These are phyloP conservation scores for Scenedesmus sp. DNA, from an alignment of 163 green algal species.

Conservation along the genomic window DNA sequence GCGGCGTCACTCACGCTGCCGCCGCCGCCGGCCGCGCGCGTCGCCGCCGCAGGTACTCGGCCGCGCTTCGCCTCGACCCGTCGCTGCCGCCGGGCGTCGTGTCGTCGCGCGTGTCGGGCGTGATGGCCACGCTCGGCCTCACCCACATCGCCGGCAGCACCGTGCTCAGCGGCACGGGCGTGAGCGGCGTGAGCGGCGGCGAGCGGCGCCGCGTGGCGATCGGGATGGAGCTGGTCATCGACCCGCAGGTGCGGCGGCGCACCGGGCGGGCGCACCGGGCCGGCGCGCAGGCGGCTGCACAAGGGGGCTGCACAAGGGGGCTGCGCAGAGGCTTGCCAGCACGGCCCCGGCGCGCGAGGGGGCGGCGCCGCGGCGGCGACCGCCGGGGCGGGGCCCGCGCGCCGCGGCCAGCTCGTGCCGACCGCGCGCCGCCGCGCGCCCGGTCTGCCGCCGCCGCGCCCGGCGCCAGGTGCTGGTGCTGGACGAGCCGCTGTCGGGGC, in stretches of 20 bases:
- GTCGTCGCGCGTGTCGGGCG: slow-evolving; percentile 22
- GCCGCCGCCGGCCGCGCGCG: neutral
- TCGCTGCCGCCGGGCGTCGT: slow-evolving; percentile 19
- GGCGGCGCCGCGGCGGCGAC: too few species aligned
- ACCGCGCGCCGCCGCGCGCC: too few species aligned
- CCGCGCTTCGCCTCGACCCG: slow-evolving; percentile 48
- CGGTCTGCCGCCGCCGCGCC: too few species aligned
- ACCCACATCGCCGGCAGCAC: slow-evolving; percentile 21
- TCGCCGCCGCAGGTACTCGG: slow-evolving; percentile 41
- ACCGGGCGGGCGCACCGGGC: neutral
- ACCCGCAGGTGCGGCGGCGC: slow-evolving; percentile 52
- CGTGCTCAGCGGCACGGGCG: slow-evolving; percentile 37
- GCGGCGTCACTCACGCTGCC: neutral
- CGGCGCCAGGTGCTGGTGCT: slow-evolving; percentile 45
- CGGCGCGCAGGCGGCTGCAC: slow-evolving; percentile 66
- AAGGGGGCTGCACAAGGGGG: slow-evolving; percentile 56
- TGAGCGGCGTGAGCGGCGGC: slow-evolving; percentile 61
- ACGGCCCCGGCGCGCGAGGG: too few species aligned
- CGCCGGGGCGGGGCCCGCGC: too few species aligned
- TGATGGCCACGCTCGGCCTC: slow-evolving; percentile 46
- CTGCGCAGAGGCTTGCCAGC: slow-evolving; percentile 35
- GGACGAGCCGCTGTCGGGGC: slow-evolving; percentile 49
- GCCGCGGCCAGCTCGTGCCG: too few species aligned
- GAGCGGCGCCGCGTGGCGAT: slow-evolving; percentile 76
- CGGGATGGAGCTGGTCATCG: slow-evolving; percentile 77